Conservation (phyloP, 2,329 filamentous ascomycete genomes). For the Botryotinia calthae region DNA sequence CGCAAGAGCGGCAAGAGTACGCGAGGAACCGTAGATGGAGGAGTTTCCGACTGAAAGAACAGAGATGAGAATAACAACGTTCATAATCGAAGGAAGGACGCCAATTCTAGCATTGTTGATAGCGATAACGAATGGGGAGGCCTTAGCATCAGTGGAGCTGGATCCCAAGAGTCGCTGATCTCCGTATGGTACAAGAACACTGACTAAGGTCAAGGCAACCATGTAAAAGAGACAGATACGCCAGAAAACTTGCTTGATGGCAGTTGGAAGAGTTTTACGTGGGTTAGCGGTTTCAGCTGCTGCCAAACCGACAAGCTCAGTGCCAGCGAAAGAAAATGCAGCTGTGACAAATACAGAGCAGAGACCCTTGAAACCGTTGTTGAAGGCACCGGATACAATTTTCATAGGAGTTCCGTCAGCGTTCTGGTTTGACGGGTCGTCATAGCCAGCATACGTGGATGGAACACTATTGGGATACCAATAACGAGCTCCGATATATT, state of each 20-base stretch:
- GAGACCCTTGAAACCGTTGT: conserved; percentile 51
- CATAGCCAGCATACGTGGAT: conserved; percentile 44
- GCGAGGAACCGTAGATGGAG: conserved; percentile 57
- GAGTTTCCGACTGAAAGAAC: conserved; percentile 60
- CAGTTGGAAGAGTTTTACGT: conserved; percentile 48
- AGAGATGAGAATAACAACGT: conserved; percentile 56
- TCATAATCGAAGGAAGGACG: conserved; percentile 57
- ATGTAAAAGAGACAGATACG: conserved; percentile 54
- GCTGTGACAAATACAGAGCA: conserved; percentile 52
- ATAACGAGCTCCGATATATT: conserved; percentile 60
- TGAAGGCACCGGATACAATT: conserved; percentile 41
- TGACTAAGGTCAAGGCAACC: conserved; percentile 50
- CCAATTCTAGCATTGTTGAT: conserved; percentile 52
- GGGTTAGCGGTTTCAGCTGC: conserved; percentile 52
- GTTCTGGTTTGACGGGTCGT: conserved; percentile 15
- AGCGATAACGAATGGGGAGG: conserved; percentile 58
- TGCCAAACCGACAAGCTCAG: conserved; percentile 52
- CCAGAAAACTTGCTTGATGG: conserved; percentile 55
- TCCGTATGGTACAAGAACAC: conserved; percentile 47
- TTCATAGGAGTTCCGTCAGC: conserved; percentile 12
- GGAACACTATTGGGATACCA: conserved; percentile 53
- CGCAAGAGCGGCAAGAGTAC: conserved; percentile 57
- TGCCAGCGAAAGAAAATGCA: conserved; percentile 52
- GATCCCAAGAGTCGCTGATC: conserved; percentile 43
- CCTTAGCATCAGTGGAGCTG: conserved; percentile 39